These are phyloP conservation scores for Ceratocystis eucalypticola DNA, from an alignment of 2,329 filamentous ascomycete genomes.

Conservation along the genomic window DNA sequence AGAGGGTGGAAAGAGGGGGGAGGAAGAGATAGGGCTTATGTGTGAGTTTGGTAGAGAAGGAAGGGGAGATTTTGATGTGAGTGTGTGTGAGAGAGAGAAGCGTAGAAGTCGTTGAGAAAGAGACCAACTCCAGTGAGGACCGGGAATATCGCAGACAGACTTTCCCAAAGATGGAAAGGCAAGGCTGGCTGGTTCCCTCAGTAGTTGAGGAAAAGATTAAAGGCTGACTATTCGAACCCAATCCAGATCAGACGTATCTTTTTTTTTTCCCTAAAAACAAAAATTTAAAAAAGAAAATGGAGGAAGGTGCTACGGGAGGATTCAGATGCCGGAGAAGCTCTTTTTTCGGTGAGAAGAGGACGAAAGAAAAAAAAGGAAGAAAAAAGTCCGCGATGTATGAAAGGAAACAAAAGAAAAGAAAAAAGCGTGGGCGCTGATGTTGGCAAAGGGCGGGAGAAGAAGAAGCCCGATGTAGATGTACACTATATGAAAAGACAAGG, in stretches of 20 bases:
- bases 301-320: constrained; percentile 4
- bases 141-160: neutral
- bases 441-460: neutral
- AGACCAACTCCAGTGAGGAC: neutral
- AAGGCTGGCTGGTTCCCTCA: neutral
- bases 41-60: neutral
- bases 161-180: constrained; percentile 1
- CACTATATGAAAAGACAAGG: neutral
- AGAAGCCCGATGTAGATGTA: neutral
- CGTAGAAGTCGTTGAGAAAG: neutral
- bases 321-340: neutral
- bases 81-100: neutral
- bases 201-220: neutral
- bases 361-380: neutral
- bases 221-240: constrained; percentile 1
- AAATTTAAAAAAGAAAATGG: constrained; percentile 16
- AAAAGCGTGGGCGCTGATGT: neutral
- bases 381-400: neutral
- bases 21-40: neutral
- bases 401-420: constrained; percentile 3
- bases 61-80: too few species aligned
- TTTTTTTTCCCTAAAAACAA: constrained; percentile 9
- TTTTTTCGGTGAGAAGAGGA: neutral
- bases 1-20: neutral
- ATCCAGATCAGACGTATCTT: neutral